Base-by-base conservation (phyloP, 805 yeast species). In the Danielia reshetovae region DNA sequence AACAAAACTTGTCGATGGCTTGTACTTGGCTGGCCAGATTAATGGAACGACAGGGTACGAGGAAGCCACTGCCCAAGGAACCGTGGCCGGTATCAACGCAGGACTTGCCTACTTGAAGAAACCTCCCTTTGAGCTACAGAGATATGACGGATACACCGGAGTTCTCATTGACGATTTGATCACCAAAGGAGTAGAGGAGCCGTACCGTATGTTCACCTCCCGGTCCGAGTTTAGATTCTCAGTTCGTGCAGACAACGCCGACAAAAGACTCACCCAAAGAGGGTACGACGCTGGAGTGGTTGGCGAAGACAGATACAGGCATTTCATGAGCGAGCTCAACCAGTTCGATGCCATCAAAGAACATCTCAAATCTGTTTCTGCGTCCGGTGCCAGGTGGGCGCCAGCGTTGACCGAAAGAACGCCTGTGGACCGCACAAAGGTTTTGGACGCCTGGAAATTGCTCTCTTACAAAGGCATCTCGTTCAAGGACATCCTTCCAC, bases 21-120 rank as follows among this genome's bases (percentile, higher is more conserved):
- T 93, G 24, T 93, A 63, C 55, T 65, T 93, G 29, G 99, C 98
- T 0, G 99, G 99, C 1, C 99, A 93, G 58, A 93, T 93, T 27
- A 93, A 93, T 54, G 99, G 99, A 22, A 93, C 99, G 0, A 93
- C 99, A 0, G 99, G 99, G 0, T 93, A 93, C 51, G 99, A 93
- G 62, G 99, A 93, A 56, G 99, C 99, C 0, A 96, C 96, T 2
- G 84, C 97, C 0, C 98, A 93, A 53, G 99, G 99, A 1, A 71
- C 87, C 35, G 63, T 93, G 29, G 98, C 99, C 1, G 99, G 99
- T 7, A 81, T 89, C 25, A 93, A 93, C 57, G 97, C 98, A 0
- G 96, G 96, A 0, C 63, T 87, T 17, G 49, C 78, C 0, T 54
- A 55, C 7, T 49, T 58, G 18, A 60, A 59, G 1, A 56, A 54